Percentiles rank a stretch among this genome's conserved stretches.
Conservation (phyloP, 306 rosid species). For the Canavalia ensiformis region DNA sequence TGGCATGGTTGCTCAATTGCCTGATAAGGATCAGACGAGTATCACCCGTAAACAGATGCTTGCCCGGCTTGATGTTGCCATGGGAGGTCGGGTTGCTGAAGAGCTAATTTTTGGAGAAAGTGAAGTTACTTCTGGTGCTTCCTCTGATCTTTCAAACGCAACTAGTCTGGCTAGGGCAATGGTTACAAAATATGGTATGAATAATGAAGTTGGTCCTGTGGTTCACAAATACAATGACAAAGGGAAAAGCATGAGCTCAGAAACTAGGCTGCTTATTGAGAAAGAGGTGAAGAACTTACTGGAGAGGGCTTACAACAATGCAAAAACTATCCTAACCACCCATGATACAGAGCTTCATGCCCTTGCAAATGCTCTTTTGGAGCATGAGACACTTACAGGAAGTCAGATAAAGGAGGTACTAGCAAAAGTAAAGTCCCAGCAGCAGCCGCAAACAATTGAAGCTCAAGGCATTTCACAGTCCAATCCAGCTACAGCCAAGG, state of each 20-base stretch:
- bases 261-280: conserved; percentile 90
- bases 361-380: conserved; percentile 86
- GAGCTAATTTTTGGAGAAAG: conserved; percentile 90
- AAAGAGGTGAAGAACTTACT: conserved; percentile 77
- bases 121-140: conserved; percentile 88
- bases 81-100: conserved; percentile 97
- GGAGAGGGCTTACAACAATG: conserved; percentile 83
- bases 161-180: conserved; percentile 83
- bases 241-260: conserved; percentile 94
- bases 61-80: conserved; percentile 81
- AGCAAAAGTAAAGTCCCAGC: conserved; percentile 64
- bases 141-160: conserved; percentile 73
- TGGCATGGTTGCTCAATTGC: conserved; percentile 90
- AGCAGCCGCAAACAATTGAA: conserved; percentile 58
- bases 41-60: conserved; percentile 84
- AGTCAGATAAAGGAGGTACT: conserved; percentile 74
- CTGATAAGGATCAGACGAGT: conserved; percentile 79
- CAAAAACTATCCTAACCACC: conserved; percentile 82
- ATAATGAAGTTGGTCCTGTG: conserved; percentile 82
- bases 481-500: conserved; percentile 76
- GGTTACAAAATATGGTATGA: conserved; percentile 94
- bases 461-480: conserved; percentile 68
- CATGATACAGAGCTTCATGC: conserved; percentile 82
- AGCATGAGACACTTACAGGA: conserved; percentile 83
- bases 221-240: conserved; percentile 78